Conservation (phyloP, 1,139 yeast species). For the Groenewaldozyma auringiensis region DNA sequence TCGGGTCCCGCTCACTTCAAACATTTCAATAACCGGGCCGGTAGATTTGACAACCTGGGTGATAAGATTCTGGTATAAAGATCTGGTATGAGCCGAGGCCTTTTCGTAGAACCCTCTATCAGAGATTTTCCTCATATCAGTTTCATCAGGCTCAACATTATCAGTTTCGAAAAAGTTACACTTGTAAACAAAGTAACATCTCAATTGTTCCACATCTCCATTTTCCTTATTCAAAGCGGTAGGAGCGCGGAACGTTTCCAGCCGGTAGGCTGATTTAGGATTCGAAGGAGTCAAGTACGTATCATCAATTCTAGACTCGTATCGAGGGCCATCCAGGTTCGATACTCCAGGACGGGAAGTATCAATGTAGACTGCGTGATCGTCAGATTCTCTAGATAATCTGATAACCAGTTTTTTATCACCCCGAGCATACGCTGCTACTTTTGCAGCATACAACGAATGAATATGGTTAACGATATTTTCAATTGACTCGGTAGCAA, state of each 20-base stretch:
- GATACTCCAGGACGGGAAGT: slow-evolving; percentile 43
- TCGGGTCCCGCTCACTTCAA: slow-evolving; percentile 65
- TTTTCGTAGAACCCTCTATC: slow-evolving; percentile 74
- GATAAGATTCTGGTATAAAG: slow-evolving; percentile 66
- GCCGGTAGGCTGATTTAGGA: slow-evolving; percentile 51
- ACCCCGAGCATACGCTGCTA: slow-evolving; percentile 70
- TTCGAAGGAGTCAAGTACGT: slow-evolving; percentile 57
- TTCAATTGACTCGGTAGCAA: slow-evolving; percentile 74
- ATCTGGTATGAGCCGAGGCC: slow-evolving; percentile 73
- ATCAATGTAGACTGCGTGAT: slow-evolving; percentile 90
- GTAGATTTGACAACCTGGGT: slow-evolving; percentile 63
- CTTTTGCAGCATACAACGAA: slow-evolving; percentile 85
- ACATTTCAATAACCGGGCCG: slow-evolving; percentile 90
- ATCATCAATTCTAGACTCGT: slow-evolving; percentile 63
- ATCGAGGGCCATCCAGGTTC: slow-evolving; percentile 33
- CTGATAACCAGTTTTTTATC: slow-evolving; percentile 56
- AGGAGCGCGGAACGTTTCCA: slow-evolving; percentile 77
- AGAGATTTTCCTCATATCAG: slow-evolving; percentile 58
- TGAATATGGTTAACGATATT: slow-evolving; percentile 77
- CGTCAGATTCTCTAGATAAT: slow-evolving; percentile 66
- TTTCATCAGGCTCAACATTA: slow-evolving; percentile 34
- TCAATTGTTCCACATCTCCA: slow-evolving; percentile 42
- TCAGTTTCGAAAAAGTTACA: slow-evolving; percentile 47
- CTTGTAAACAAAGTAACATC: slow-evolving; percentile 82
- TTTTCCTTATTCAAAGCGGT: slow-evolving; percentile 44